Conservation (phyloP, 129 eudicot genomes). For the Tanacetum coccineum region DNA sequence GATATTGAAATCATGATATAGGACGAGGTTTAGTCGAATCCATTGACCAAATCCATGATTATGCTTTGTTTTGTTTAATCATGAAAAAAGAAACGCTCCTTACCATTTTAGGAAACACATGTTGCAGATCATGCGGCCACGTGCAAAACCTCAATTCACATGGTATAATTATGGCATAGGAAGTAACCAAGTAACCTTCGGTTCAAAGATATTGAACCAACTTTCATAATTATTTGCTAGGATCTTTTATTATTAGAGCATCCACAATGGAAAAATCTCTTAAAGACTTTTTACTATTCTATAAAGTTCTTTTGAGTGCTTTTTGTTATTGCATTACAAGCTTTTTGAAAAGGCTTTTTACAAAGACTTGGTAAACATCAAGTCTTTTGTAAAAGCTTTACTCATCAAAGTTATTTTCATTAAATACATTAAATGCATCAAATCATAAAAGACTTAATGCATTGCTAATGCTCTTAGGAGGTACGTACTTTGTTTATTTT, state of each 20-base stretch:
- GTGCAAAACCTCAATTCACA: constrained; percentile 16
- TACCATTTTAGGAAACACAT: constrained; percentile 27
- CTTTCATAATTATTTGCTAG: not conserved
- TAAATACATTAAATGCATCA: too few species aligned
- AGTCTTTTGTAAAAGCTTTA: too few species aligned
- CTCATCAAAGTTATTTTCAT: too few species aligned
- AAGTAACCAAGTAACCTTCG: constrained; percentile 18
- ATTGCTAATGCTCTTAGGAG: too few species aligned
- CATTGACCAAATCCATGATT: constrained; percentile 24
- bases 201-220: constrained; percentile 14
- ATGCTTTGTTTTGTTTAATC: constrained; percentile 21
- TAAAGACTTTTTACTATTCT: too few species aligned
- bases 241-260: not conserved
- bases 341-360: too few species aligned
- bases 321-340: too few species aligned
- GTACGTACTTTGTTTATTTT: too few species aligned
- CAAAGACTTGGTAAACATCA: too few species aligned
- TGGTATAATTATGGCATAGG: constrained; percentile 13
- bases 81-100: constrained; percentile 18
- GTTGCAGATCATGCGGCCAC: constrained; percentile 11
- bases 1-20: not conserved
- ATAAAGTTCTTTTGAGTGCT: too few species aligned
- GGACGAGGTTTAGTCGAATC: constrained; percentile 14
- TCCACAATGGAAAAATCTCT: too few species aligned
- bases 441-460: too few species aligned